Evolutionary conservation across 2,329 filamentous ascomycete species (phyloP), one percentile per base, ranked within the genome.

Genomic region (Pseudocercospora cruenta): DNA sequence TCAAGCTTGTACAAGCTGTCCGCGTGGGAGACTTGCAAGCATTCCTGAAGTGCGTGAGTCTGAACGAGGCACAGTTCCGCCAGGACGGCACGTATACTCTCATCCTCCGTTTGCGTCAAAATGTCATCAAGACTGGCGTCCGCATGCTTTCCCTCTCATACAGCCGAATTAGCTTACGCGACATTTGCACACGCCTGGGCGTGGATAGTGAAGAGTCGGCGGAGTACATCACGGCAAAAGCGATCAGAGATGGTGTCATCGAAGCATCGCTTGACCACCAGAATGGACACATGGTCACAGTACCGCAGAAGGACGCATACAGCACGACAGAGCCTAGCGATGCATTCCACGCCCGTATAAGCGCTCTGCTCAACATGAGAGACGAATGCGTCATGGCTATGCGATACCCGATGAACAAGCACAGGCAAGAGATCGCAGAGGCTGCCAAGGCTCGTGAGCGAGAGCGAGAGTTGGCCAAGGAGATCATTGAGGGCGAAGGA

Each of bases 381-480:
- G 95, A 99, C 75, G 95, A 99, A 83, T 98, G 94, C 77, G 94
- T 99, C 76, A 98, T 97, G 91, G 94, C 95, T 26, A 99, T 99
- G 95, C 89, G 95, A 63, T 99, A 98, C 82, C 95, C 95, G 2
- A 98, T 98, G 94, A 97, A 99, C 83, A 95, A 98, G 81, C 95
- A 99, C 81, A 89, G 95, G 19, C 85, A 98, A 63, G 95, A 99
- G 81, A 86, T 99, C 63, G 98, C 97, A 87, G 98, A 96, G 75
- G 95, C 95, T 0, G 94, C 98, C 80, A 96, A 99, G 81, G 95
- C 95, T n/a, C 88, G 95, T 59, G 95, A 99, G 80, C 87, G 95
- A 21, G 95, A 99, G 84, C 88, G 95, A 19, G 95, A 99, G 82
- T 88, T 99, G 85, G 95, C 94, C 69, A 98, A 98, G 86, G 95